These are phyloP conservation scores for Asterochloris sp. DNA, from an alignment of 139 green algal genomes.

Conservation along the genomic window DNA sequence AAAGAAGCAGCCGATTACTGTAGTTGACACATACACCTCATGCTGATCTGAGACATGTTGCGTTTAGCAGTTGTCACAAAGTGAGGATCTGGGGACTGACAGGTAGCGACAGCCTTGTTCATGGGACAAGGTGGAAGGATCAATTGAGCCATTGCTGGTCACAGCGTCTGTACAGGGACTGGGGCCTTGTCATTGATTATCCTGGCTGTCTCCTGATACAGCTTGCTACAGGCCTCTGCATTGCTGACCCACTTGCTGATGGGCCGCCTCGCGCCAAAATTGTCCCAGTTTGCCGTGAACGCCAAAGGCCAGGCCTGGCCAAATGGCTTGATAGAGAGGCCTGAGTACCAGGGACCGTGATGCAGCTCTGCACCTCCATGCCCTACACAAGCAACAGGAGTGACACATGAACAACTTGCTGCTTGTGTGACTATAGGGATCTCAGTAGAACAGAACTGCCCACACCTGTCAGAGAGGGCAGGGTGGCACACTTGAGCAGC, in stretches of 20 bases:
- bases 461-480: background rate
- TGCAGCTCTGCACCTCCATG: slow-evolving; percentile 13
- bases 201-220: slow-evolving; percentile 9
- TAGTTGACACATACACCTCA: no score
- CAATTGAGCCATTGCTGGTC: no score
- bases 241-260: slow-evolving; percentile 3
- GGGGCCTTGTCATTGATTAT: slow-evolving; percentile 18
- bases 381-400: background rate
- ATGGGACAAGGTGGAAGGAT: no score
- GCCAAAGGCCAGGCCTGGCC: background rate
- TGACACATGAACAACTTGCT: background rate
- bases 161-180: no score
- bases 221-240: background rate
- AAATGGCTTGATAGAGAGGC: background rate
- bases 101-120: no score
- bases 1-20: no score
- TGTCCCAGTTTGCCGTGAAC: background rate
- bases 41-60: no score
- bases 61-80: no score
- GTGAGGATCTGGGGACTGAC: no score
- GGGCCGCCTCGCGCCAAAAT: slow-evolving; percentile 7
- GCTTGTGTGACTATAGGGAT: background rate
- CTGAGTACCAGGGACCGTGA: slow-evolving; percentile 7
- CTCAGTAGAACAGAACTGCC: background rate
- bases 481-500: slow-evolving; percentile 6